Evolutionary conservation across 129 eudicot genomes (phyloP).

Genomic region (Gnaphalium uliginosum): DNA sequence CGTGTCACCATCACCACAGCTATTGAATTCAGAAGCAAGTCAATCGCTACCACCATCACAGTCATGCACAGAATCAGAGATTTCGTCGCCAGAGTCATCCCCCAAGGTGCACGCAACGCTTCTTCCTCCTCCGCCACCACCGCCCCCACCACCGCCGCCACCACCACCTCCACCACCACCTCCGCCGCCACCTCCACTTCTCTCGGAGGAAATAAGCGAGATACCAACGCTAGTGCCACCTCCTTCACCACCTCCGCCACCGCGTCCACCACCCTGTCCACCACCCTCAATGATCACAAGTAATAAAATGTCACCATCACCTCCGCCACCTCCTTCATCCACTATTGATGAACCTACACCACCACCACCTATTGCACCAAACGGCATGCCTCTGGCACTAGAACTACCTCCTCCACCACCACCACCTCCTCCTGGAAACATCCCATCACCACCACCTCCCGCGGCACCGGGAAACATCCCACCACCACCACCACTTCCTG

Average conservation of each 20-base stretch:
- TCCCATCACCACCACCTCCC: background rate
- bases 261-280: conserved; percentile 11
- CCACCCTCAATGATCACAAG: conserved; percentile 19
- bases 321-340: conserved; percentile 23
- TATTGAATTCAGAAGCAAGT: conserved; percentile 26
- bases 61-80: too few species aligned
- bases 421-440: conserved; percentile 17
- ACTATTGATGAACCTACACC: background rate
- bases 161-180: conserved; percentile 6
- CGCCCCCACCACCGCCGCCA: conserved; percentile 8
- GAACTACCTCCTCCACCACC: conserved; percentile 26
- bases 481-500: conserved; percentile 42
- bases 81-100: conserved; percentile 13
- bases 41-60: too few species aligned
- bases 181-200: conserved; percentile 5
- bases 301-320: conserved; percentile 20
- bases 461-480: background rate
- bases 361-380: background rate
- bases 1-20: conserved; percentile 17
- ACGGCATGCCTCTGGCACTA: conserved; percentile 24
- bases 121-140: conserved; percentile 20
- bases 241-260: too few species aligned
- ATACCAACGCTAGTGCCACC: conserved; percentile 12
- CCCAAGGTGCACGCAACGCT: background rate
- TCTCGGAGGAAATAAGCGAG: conserved; percentile 7